phyloP scores from a whole-genome alignment of 257 asterid species.

The Dorcoceras hygrometricum region DNA sequence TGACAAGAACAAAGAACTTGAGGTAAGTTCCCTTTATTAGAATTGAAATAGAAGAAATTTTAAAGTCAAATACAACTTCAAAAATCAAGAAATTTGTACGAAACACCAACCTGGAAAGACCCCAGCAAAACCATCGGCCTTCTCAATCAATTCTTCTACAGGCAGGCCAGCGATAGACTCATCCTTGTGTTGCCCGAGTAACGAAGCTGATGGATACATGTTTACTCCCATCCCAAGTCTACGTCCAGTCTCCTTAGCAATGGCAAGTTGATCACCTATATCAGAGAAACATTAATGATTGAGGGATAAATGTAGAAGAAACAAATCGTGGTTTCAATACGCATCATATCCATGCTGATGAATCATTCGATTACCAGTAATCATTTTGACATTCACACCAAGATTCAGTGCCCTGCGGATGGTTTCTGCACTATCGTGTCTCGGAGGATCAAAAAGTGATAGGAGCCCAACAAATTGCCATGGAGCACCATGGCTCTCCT shows the following conservation, averaged over 20 bases:
- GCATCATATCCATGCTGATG: constrained; percentile 14
- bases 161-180: constrained; percentile 91
- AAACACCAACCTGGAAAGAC: constrained; percentile 81
- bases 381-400: constrained; percentile 97
- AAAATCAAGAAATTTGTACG: neutral
- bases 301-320: neutral
- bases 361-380: constrained; percentile 57
- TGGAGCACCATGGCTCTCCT: constrained; percentile 80
- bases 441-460: constrained; percentile 93
- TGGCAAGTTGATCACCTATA: constrained; percentile 93
- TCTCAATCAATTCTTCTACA: constrained; percentile 89
- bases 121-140: constrained; percentile 99
- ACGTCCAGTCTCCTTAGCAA: constrained; percentile 96
- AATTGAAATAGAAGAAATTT: neutral
- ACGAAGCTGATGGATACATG: constrained; percentile 93
- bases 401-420: constrained; percentile 91
- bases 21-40: neutral
- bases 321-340: neutral
- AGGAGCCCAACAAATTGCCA: constrained; percentile 94
- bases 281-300: neutral
- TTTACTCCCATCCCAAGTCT: constrained; percentile 98
- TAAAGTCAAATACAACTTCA: neutral
- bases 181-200: constrained; percentile 92
- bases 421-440: constrained; percentile 99
- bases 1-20: constrained; percentile 29